Conservation (phyloP, 306 rosid genomes). For the Vigna mungo region DNA sequence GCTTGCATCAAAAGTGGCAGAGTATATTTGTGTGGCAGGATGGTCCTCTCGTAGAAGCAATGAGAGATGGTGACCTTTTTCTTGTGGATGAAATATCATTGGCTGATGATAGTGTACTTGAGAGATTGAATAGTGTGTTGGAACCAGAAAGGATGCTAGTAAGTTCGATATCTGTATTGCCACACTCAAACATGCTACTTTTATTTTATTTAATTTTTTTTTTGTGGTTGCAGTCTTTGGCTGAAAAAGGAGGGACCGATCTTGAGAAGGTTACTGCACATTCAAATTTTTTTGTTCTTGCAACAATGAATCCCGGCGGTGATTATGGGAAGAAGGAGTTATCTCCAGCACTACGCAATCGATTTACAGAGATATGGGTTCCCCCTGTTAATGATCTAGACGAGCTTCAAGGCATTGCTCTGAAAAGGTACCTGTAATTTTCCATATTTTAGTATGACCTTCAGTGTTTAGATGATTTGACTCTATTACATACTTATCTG, state of each 20-base stretch:
- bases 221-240: constrained; percentile 67
- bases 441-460: not conserved
- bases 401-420: constrained; percentile 75
- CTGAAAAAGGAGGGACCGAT: constrained; percentile 90
- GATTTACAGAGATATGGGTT: constrained; percentile 99
- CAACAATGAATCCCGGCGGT: constrained; percentile 99
- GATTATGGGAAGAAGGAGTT: constrained; percentile 97
- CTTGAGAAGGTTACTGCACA: constrained; percentile 78
- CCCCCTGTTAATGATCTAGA: constrained; percentile 72
- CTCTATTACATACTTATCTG: constrained; percentile 1
- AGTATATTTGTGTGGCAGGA: constrained; percentile 92
- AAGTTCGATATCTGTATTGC: constrained; percentile 35
- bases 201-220: not conserved
- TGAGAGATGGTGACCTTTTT: constrained; percentile 86
- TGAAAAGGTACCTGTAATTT: constrained; percentile 58
- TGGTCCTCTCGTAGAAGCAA: constrained; percentile 92
- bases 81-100: constrained; percentile 94
- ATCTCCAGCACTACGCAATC: constrained; percentile 89
- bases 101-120: constrained; percentile 99
- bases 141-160: constrained; percentile 93
- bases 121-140: constrained; percentile 93
- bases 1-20: constrained; percentile 82
- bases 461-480: not conserved
- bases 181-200: constrained; percentile 25
- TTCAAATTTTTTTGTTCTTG: constrained; percentile 77